These are phyloP conservation scores for Phytophthora nicotianae DNA, from an alignment of 352 stramenopile species.

Conservation along the genomic window DNA sequence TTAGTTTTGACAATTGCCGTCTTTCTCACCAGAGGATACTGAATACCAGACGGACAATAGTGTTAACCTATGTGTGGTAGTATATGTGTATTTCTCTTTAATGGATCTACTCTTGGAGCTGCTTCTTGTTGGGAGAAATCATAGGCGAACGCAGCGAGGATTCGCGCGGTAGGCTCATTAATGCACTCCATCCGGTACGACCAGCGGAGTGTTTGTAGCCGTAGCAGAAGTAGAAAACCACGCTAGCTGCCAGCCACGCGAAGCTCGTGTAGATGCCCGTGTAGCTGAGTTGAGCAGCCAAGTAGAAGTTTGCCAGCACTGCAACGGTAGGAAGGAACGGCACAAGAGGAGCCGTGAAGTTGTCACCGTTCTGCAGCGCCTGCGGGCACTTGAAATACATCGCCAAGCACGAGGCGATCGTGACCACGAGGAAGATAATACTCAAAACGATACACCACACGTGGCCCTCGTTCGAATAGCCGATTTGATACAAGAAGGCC, in stretches of 20 bases:
- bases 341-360: constrained; percentile 68
- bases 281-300: constrained; percentile 59
- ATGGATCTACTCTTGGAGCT: constrained; percentile 30
- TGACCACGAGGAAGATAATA: constrained; percentile 57
- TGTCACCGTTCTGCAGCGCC: constrained; percentile 51
- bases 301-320: constrained; percentile 71
- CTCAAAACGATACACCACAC: constrained; percentile 39
- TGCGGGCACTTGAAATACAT: constrained; percentile 66
- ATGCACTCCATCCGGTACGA: constrained; percentile 59
- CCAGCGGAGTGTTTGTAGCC: constrained; percentile 70
- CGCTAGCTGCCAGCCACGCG: constrained; percentile 55
- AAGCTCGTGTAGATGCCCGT: constrained; percentile 54
- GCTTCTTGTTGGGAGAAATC: constrained; percentile 55
- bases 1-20: neutral
- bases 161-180: constrained; percentile 58
- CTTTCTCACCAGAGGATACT: constrained; percentile 18
- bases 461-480: constrained; percentile 36
- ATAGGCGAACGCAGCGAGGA: constrained; percentile 56
- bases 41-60: neutral
- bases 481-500: constrained; percentile 70
- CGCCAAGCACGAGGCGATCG: constrained; percentile 27
- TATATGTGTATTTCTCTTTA: neutral
- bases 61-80: constrained; percentile 13
- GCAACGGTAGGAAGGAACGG: constrained; percentile 61
- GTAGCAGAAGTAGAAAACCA: constrained; percentile 80